These are phyloP conservation scores for Saksenaea vasiformis DNA, from an alignment of 371 early-diverging fungal genomes.

Conservation along the genomic window DNA sequence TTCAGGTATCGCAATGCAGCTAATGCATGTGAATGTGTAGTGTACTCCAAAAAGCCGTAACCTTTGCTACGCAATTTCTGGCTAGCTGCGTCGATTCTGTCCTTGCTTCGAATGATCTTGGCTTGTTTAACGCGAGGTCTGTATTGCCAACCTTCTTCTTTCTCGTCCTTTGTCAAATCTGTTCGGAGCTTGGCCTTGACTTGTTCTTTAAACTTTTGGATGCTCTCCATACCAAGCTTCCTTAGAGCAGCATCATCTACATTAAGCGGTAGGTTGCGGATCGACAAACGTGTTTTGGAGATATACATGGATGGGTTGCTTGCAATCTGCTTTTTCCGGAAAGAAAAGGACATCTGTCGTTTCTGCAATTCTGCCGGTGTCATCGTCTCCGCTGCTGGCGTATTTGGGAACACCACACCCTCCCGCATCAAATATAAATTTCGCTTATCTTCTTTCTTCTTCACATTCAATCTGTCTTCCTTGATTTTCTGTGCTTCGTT, in stretches of 20 bases:
- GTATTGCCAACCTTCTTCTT: conserved; percentile 73
- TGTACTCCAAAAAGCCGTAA: conserved; percentile 92
- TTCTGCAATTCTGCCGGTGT: conserved; percentile 74
- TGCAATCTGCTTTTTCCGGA: conserved; percentile 75
- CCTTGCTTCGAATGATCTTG: conserved; percentile 82
- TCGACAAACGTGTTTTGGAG: conserved; percentile 84
- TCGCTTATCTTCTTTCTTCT: conserved; percentile 78
- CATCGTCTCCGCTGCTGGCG: conserved; percentile 77
- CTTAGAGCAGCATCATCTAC: conserved; percentile 75
- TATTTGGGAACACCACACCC: conserved; percentile 84
- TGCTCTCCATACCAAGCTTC: conserved; percentile 62
- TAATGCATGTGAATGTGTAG: conserved; percentile 85
- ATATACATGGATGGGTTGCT: conserved; percentile 88
- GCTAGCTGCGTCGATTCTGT: conserved; percentile 73
- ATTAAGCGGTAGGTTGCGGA: conserved; percentile 78
- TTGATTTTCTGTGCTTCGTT: conserved; percentile 69
- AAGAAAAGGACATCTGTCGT: conserved; percentile 75
- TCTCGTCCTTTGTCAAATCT: conserved; percentile 73
- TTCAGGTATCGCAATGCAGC: conserved; percentile 91
- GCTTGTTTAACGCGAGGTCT: conserved; percentile 73
- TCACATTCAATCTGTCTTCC: conserved; percentile 60
- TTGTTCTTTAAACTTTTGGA: conserved; percentile 82
- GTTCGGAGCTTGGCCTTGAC: conserved; percentile 66
- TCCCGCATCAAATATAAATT: conserved; percentile 77
- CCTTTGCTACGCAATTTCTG: conserved; percentile 79